Evolutionary conservation across 2,329 filamentous ascomycete genomes (phyloP), one percentile per base, ranked within the genome.

Genomic region (Chrysoporthe austroafricana): DNA sequence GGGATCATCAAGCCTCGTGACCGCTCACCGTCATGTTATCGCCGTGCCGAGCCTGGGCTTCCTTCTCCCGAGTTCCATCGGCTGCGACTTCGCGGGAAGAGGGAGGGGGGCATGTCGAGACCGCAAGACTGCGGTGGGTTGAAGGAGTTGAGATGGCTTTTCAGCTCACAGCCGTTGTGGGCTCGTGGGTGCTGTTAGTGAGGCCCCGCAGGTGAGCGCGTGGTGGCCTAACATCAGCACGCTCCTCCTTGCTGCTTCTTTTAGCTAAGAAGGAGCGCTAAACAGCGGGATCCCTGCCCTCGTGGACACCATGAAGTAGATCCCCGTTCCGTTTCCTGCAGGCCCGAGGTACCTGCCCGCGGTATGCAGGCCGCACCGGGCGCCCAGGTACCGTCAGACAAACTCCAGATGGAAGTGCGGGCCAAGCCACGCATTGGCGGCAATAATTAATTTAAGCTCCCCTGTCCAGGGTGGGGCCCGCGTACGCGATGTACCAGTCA

Each of bases 371-470:
- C 11, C 13, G 13, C 6, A 14, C 26, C 13, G 42, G n/a, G 4
- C 9, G 18, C 5, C 13, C 11, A 46, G 62, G 68, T 69, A 69
- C 32, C 43, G 18, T 3, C 13, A 26, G n/a, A 34, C 46, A 57
- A n/a, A 39, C 14, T 18, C 54, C 39, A 43, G 32, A 6, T 18
- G 42, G 43, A 32, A 50, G 46, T 43, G 44, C 63, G 58, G 59
- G 52, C 59, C 67, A 63, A 60, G 67, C 63, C 67, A 69, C 64
- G 59, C 63, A 66, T 50, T 54, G 63, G 68, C 66, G 65, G 65
- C 68, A 69, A 61, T 63, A 68, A 60, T 64, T 69, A 62, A 69
- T 69, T 65, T 66, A 59, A 65, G 18, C 48, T 44, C 48, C 63
- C 63, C 63, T 69, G 63, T 36, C 6, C 14, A 50, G 34, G 11